Evolutionary conservation across 768 basidiomycete species (phyloP), one percentile per base, ranked within the genome.

Genomic region (Pleurotus eryngii): DNA sequence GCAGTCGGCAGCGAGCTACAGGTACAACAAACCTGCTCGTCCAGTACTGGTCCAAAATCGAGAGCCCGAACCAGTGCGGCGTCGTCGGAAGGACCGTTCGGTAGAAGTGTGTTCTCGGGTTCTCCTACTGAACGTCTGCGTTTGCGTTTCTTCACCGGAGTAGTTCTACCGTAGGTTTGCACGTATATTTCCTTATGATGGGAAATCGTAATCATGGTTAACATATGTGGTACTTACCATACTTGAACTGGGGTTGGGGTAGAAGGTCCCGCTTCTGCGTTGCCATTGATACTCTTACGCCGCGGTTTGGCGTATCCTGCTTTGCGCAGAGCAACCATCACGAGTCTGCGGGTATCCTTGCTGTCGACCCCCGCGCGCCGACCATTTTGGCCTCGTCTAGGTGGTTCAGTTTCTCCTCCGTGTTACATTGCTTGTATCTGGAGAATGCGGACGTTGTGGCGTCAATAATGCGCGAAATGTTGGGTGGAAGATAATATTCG

Each of bases 371-470:
- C 89, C 12, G 81, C 12, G 81, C 69, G 3, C 75, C 72, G 15
- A 72, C 71, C 18, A 95, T 77, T 64, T 84, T 85, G 11, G 73
- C 60, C 50, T 90, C 83, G 26, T 80, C 84, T 35, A 95, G 72
- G 54, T 76, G 74, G 1, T 72, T 68, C 7, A 94, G 79, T 61
- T 78, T 75, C 15, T 76, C 68, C 4, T 82, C 78, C 0, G 90
- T 87, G 63, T 85, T 86, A 65, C 78, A 80, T 20, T 83, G 76
- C 65, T 88, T 90, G 71, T 89, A 92, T 60, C 90, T 92, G n/a
- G 68, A 24, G 9, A 11, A 35, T 35, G 30, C 11, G 30, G 30
- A 8, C 30, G 30, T 35, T 35, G 11, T 11, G 11, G 30, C 30
- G 11, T 11, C 30, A 35, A 35, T 35, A 11, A 35, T 11, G 9